Base-by-base conservation (phyloP, 306 rosid genomes). In the Citrullus mucosospermus region DNA sequence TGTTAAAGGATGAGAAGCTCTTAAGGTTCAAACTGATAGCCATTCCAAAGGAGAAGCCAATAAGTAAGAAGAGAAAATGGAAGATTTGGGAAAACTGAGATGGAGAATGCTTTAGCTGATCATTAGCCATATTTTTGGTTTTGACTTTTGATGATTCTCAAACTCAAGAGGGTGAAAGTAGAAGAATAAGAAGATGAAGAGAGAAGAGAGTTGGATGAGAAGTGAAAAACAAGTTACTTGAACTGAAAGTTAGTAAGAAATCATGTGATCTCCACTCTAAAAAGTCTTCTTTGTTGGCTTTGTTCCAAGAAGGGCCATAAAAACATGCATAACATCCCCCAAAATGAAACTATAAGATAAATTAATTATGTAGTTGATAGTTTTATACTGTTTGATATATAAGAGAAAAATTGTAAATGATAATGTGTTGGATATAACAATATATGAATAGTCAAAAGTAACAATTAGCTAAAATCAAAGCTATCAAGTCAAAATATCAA, bases 11-110 rank as follows among this genome's bases (percentile, higher is more conserved):
- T 70, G 82, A 76, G 79, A 54, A 39, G 38, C 68, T 79, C 61
- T 71, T 85, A n/a, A 43, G 56, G 81, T 81, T 79, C 10, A 88
- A 53, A 66, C 83, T 79, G 41, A 87, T 2, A 28, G 85, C 77
- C 50, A 88, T 59, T 39, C 88, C 92, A 51, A 86, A 3, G 39
- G 85, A 90, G 73, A 88, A 56, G 34, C 90, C 92, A 17, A 88
- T 77, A 9, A 84, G 62, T 36, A 86, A 84, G 68, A 88, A 79
- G 15, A 88, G 74, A 28, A 80, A 78, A 67, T 75, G 81, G 53
- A 81, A 67, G 73, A 79, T 77, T 30, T 59, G 76, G 57, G 54
- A 8, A 2, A 71, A 84, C 1, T 41, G 87, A 41, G 78, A 50
- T 39, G 38, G 78, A 59, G 81, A 65, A 9, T 80, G 65, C 77